These are phyloP conservation scores for Aspergillus bridgeri DNA, from an alignment of 495 filamentous ascomycete genomes.

Conservation along the genomic window DNA sequence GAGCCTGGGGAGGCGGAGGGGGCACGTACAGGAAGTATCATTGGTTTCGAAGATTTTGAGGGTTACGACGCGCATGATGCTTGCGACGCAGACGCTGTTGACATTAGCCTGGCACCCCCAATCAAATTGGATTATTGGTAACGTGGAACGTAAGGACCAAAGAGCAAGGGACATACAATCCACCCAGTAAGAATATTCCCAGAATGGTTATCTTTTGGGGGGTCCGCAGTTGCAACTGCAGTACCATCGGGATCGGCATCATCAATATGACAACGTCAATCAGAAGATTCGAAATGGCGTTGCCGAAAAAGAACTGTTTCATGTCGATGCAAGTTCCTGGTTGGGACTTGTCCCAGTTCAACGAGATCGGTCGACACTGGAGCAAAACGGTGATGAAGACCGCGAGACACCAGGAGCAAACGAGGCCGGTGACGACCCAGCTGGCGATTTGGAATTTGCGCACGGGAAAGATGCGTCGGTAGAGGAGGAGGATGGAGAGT, in stretches of 20 bases:
- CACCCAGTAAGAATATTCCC: constrained; percentile 1
- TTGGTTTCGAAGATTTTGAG: background rate
- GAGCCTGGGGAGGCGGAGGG: no score
- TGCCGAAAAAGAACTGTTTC: constrained; percentile 30
- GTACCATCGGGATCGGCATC: constrained; percentile 27
- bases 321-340: constrained; percentile 30
- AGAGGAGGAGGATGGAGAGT: constrained; percentile 16
- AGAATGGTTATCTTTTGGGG: constrained; percentile 1
- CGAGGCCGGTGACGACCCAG: constrained; percentile 14
- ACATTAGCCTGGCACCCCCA: no score
- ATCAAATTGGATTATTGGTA: no score
- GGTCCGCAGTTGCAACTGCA: background rate
- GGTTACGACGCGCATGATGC: constrained; percentile 3
- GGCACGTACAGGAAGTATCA: background rate
- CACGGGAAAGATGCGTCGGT: constrained; percentile 16
- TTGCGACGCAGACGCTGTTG: constrained; percentile 2
- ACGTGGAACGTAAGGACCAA: background rate
- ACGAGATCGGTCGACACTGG: constrained; percentile 31
- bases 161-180: background rate
- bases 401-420: constrained; percentile 13
- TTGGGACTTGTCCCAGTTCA: constrained; percentile 25
- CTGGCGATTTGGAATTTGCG: constrained; percentile 16
- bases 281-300: constrained; percentile 33
- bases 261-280: constrained; percentile 38
- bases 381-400: constrained; percentile 17